A percentile compares a stretch with the other conserved stretches of the same genome.
These are phyloP conservation scores for Plasmodium billcollinsi DNA, from an alignment of 169 alveolate genomes.

Conservation along the genomic window DNA sequence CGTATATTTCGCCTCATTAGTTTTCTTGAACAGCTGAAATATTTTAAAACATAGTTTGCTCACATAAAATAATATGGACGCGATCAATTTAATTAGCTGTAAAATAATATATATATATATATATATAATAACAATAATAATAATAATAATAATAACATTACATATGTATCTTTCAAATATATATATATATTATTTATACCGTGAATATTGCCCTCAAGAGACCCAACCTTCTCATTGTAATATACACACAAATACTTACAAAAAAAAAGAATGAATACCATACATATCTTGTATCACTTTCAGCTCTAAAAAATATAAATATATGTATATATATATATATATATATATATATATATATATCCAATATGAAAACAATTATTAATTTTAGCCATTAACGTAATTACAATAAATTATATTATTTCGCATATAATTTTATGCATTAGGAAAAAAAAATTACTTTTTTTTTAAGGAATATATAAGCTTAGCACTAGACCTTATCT, in stretches of 20 bases:
- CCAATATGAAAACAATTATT: no score
- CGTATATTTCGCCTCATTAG: neutral
- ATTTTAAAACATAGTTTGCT: neutral
- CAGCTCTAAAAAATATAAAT: conserved; percentile 10
- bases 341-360: neutral
- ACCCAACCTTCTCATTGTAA: conserved; percentile 65
- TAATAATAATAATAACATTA: neutral
- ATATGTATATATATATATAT: neutral
- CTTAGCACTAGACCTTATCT: conserved; percentile 57
- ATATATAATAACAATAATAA: neutral
- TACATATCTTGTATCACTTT: conserved; percentile 59
- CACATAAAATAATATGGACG: conserved; percentile 29
- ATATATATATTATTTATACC: conserved; percentile 9
- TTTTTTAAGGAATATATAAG: conserved; percentile 54
- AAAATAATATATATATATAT: conserved; percentile 3
- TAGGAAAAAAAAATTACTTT: conserved; percentile 12
- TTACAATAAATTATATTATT: no score
- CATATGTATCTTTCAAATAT: neutral
- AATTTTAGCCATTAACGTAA: no score
- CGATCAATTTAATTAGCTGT: conserved; percentile 23
- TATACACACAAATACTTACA: conserved; percentile 52
- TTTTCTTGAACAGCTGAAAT: conserved; percentile 20
- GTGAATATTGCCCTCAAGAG: conserved; percentile 47
- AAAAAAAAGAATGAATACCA: conserved; percentile 74
- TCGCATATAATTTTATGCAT: no score